Conservation (phyloP, 306 rosid species). For the Quercus glauca region DNA sequence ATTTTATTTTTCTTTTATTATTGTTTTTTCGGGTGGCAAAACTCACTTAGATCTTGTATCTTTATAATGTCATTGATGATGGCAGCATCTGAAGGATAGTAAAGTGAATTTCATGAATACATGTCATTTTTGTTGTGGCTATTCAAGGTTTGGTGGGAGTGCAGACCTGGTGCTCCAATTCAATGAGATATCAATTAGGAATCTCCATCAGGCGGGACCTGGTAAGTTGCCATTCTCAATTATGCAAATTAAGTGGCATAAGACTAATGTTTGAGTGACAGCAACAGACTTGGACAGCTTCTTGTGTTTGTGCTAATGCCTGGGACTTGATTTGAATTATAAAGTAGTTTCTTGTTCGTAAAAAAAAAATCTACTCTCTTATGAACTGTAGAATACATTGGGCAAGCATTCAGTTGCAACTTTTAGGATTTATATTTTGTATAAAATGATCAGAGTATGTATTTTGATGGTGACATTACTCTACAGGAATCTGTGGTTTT, state of each 20-base stretch:
- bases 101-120: slow-evolving; percentile 1
- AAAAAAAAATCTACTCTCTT: too few relatives aligned
- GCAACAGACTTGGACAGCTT: slow-evolving; percentile 21
- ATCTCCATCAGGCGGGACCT: slow-evolving; percentile 11
- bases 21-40: not conserved
- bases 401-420: not conserved
- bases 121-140: slow-evolving; percentile 5
- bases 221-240: slow-evolving; percentile 18
- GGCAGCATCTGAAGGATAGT: not conserved
- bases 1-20: not conserved
- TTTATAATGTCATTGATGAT: not conserved
- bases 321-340: slow-evolving; percentile 12
- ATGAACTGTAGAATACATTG: too few relatives aligned
- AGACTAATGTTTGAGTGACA: slow-evolving; percentile 27
- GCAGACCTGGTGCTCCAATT: slow-evolving; percentile 35
- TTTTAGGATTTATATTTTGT: not conserved
- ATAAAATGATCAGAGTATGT: too few relatives aligned
- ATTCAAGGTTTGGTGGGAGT: slow-evolving; percentile 25
- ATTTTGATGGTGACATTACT: not conserved
- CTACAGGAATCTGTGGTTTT: not conserved
- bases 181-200: slow-evolving; percentile 28
- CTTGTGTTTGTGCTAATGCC: slow-evolving; percentile 20
- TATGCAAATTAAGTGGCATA: slow-evolving; percentile 13
- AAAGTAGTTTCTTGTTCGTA: not conserved
- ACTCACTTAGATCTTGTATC: not conserved